These are phyloP conservation scores for Rosa lucieae DNA, from an alignment of 306 rosid genomes.

Conservation along the genomic window DNA sequence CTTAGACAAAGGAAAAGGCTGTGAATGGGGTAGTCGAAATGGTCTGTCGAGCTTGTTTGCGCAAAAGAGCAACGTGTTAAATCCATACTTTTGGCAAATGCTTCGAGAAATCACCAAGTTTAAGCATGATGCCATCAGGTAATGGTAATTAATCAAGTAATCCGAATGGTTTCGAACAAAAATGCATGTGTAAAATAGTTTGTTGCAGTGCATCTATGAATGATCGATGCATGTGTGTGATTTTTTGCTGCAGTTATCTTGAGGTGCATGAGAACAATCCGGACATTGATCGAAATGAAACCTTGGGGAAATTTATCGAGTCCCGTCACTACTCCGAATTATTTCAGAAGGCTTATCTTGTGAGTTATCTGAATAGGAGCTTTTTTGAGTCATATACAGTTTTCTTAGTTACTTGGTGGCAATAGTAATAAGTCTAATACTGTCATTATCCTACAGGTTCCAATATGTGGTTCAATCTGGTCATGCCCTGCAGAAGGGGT, in stretches of 20 bases:
- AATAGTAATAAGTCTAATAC: neutral
- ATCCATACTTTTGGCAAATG: constrained; percentile 83
- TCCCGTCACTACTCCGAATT: constrained; percentile 76
- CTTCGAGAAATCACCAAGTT: constrained; percentile 67
- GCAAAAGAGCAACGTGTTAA: constrained; percentile 65
- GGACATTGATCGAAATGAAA: constrained; percentile 66
- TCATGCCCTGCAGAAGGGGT: constrained; percentile 78
- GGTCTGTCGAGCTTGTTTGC: constrained; percentile 76
- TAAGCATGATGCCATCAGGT: constrained; percentile 70
- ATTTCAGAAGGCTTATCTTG: constrained; percentile 83
- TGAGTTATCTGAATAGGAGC: constrained; percentile 53
- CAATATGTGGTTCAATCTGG: constrained; percentile 92
- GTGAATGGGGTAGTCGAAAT: constrained; percentile 88
- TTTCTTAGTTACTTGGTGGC: constrained; percentile 1
- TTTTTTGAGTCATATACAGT: neutral
- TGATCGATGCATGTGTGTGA: neutral
- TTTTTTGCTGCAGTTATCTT: constrained; percentile 58
- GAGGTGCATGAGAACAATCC: constrained; percentile 68
- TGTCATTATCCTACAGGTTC: constrained; percentile 42
- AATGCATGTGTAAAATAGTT: neutral
- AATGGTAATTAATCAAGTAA: constrained; percentile 45
- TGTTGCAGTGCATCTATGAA: constrained; percentile 29
- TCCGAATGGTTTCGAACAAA: neutral
- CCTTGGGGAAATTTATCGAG: constrained; percentile 64
- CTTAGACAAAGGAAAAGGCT: constrained; percentile 67